These are phyloP conservation scores for Phytopythium delawarense DNA, from an alignment of 352 stramenopile species.

Conservation along the genomic window DNA sequence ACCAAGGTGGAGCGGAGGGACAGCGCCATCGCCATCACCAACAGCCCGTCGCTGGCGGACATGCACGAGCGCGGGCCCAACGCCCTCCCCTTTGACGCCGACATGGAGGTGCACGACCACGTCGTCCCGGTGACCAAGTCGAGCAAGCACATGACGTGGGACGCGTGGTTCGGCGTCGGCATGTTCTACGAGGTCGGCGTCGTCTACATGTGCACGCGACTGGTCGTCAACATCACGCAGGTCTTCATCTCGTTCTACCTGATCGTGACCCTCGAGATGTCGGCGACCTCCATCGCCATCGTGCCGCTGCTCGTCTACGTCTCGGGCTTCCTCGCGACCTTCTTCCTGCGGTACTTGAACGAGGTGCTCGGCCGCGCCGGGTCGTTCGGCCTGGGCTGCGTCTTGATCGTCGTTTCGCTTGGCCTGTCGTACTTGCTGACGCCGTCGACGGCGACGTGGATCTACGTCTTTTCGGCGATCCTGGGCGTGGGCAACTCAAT, in stretches of 20 bases:
- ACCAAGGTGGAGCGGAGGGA: slow-evolving; percentile 18
- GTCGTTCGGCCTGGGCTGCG: slow-evolving; percentile 59
- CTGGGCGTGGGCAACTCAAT: slow-evolving; percentile 84
- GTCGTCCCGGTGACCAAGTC: slow-evolving; percentile 17
- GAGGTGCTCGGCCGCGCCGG: slow-evolving; percentile 59
- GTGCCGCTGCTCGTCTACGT: slow-evolving; percentile 82
- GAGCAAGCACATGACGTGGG: slow-evolving; percentile 60
- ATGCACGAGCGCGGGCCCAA: slow-evolving; percentile 33
- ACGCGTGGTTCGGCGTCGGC: slow-evolving; percentile 61
- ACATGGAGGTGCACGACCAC: slow-evolving; percentile 32
- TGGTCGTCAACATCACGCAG: slow-evolving; percentile 84
- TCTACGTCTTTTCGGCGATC: slow-evolving; percentile 67
- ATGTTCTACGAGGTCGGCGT: slow-evolving; percentile 88
- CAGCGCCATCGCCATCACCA: slow-evolving; percentile 21
- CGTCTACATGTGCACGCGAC: slow-evolving; percentile 85
- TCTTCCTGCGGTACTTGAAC: slow-evolving; percentile 74
- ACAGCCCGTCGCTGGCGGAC: slow-evolving; percentile 59
- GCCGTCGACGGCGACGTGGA: slow-evolving; percentile 51
- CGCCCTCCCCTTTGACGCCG: slow-evolving; percentile 45
- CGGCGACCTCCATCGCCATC: slow-evolving; percentile 76
- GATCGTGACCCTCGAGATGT: slow-evolving; percentile 85
- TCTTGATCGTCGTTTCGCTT: slow-evolving; percentile 49
- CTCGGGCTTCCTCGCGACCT: slow-evolving; percentile 75
- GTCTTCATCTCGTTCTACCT: slow-evolving; percentile 88
- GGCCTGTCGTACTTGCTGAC: slow-evolving; percentile 57